Conservation (phyloP, 2,329 filamentous ascomycete species). For the Pyricularia sp. region DNA sequence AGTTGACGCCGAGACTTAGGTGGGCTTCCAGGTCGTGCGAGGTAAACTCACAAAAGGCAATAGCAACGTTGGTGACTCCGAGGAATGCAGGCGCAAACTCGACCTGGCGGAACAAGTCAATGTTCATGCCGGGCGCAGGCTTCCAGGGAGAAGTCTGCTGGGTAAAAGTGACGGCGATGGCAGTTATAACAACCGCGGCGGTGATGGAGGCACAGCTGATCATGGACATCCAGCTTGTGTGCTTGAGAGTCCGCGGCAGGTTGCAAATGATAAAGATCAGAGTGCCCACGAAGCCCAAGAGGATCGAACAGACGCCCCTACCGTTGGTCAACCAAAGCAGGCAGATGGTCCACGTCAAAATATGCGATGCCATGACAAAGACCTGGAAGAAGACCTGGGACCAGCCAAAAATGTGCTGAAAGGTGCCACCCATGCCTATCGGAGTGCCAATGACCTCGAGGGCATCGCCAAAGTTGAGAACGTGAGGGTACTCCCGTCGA, state of each 20-base stretch:
- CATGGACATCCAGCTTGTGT: conserved; percentile 53
- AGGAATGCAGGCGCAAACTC: conserved; percentile 44
- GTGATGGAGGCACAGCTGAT: conserved; percentile 48
- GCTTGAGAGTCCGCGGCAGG: conserved; percentile 52
- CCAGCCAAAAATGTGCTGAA: conserved; percentile 49
- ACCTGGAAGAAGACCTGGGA: conserved; percentile 53
- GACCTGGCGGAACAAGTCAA: conserved; percentile 26
- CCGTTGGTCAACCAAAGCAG: conserved; percentile 50
- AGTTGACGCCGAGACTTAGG: neutral
- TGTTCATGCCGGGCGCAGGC: conserved; percentile 23
- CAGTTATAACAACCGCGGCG: conserved; percentile 51
- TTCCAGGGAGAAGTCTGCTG: conserved; percentile 8
- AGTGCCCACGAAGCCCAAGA: conserved; percentile 52
- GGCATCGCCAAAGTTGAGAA: conserved; percentile 58
- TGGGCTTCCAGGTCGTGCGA: neutral
- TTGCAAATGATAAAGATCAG: conserved; percentile 48
- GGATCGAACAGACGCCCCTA: conserved; percentile 52
- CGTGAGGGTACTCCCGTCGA: conserved; percentile 59
- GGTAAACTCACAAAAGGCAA: conserved; percentile 39
- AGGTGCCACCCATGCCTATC: conserved; percentile 38
- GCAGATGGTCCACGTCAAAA: conserved; percentile 59
- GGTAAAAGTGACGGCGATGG: conserved; percentile 45
- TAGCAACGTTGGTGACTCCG: conserved; percentile 54
- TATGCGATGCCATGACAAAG: conserved; percentile 60
- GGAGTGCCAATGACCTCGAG: conserved; percentile 43